A percentile compares a stretch with the other conserved stretches of the same genome.
phyloP scores from a whole-genome alignment of 2,329 filamentous ascomycete genomes.

The Fusarium redolens region DNA sequence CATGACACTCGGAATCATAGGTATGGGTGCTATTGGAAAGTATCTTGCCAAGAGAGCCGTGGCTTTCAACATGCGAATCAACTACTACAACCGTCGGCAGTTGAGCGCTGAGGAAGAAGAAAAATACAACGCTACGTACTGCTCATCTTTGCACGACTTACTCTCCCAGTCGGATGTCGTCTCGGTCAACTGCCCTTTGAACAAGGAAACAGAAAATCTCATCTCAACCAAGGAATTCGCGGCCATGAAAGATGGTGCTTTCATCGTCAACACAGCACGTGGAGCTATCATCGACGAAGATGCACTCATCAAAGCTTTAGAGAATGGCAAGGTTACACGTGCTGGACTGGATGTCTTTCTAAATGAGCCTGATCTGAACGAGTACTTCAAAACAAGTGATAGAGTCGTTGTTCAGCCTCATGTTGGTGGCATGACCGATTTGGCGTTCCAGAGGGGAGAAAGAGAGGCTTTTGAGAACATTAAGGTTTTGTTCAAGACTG shows the following conservation, averaged over 20 bases:
- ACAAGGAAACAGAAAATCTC: conserved; percentile 52
- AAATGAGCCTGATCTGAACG: conserved; percentile 57
- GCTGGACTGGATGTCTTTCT: conserved; percentile 62
- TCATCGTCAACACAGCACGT: conserved; percentile 63
- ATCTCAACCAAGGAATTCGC: conserved; percentile 55
- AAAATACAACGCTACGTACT: conserved; percentile 52
- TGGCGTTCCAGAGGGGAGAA: conserved; percentile 56
- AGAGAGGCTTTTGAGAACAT: conserved; percentile 61
- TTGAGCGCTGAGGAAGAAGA: conserved; percentile 51
- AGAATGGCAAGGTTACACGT: conserved; percentile 57
- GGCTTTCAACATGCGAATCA: conserved; percentile 57
- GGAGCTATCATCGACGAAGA: conserved; percentile 62
- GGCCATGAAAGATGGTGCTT: conserved; percentile 59
- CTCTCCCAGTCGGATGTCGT: conserved; percentile 56
- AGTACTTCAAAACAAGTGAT: conserved; percentile 54
- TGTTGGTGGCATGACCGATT: conserved; percentile 57
- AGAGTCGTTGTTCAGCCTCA: conserved; percentile 59
- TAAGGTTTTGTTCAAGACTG: conserved; percentile 52
- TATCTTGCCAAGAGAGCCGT: conserved; percentile 54
- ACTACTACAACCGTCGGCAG: conserved; percentile 56
- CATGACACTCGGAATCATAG: conserved; percentile 60
- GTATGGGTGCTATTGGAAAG: conserved; percentile 61
- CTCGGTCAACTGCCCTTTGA: conserved; percentile 55
- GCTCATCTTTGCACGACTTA: conserved; percentile 52
- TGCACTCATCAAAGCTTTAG: conserved; percentile 59